Conservation (phyloP, 805 yeast species). For the Ogataea neopini region DNA sequence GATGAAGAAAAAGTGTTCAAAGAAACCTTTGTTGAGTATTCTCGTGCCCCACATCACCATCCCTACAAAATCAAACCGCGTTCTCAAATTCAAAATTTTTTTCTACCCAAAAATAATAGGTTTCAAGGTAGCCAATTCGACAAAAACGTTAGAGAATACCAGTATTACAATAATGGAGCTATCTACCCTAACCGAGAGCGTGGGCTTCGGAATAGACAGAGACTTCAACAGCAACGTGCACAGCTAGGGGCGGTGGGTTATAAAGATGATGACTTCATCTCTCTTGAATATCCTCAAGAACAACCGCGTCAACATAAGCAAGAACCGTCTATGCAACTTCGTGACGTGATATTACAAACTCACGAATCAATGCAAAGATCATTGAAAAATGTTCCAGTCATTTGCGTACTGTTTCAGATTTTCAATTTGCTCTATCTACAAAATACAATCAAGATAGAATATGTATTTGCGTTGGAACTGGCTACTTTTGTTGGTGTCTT, state of each 20-base stretch:
- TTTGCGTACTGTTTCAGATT: conserved; percentile 17
- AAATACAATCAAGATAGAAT: conserved; percentile 10
- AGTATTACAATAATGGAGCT: conserved; percentile 24
- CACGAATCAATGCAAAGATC: conserved; percentile 19
- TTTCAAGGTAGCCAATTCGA: conserved; percentile 13
- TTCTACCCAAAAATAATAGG: not conserved
- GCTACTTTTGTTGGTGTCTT: conserved; percentile 10
- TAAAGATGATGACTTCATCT: not conserved
- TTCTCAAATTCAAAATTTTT: not conserved
- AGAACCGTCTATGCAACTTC: conserved; percentile 5
- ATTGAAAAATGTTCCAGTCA: conserved; percentile 15
- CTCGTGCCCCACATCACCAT: conserved; percentile 6
- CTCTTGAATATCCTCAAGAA: not conserved
- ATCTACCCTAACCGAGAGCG: conserved; percentile 16
- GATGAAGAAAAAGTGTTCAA: conserved; percentile 20
- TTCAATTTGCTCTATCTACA: conserved; percentile 15
- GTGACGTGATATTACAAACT: conserved; percentile 10
- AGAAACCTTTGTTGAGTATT: conserved; percentile 17
- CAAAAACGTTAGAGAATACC: conserved; percentile 19
- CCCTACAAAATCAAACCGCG: conserved; percentile 6
- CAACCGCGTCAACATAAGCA: not conserved
- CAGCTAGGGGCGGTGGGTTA: not conserved
- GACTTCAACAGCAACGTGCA: conserved; percentile 4
- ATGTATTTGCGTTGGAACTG: conserved; percentile 13
- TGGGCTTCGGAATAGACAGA: conserved; percentile 15